phyloP scores from a whole-genome alignment of 1,139 yeast genomes.

The Saccharomycopsis hybrid region DNA sequence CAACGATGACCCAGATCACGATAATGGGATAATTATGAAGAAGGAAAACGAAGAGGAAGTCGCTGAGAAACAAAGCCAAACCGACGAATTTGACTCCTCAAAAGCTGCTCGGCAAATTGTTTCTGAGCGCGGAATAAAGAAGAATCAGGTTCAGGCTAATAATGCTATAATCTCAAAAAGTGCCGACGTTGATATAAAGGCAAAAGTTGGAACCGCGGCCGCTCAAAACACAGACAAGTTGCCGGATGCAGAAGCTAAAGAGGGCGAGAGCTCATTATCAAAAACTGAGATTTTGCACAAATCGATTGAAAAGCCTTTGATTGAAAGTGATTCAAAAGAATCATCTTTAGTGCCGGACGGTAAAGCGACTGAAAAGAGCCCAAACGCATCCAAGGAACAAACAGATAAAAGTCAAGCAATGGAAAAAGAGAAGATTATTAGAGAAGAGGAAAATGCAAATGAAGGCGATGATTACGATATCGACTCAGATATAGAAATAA shows the following conservation, averaged over 20 bases:
- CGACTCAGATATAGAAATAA: constrained; percentile 19
- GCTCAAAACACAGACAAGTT: too few relatives aligned
- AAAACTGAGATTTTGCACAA: constrained; percentile 2
- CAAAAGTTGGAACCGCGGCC: too few relatives aligned
- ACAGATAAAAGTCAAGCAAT: neutral
- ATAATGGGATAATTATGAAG: neutral
- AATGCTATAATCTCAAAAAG: too few relatives aligned
- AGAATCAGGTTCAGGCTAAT: too few relatives aligned
- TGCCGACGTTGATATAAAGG: too few relatives aligned
- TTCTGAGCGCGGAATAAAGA: too few relatives aligned
- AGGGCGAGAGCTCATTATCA: constrained; percentile 2
- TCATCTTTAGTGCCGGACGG: too few relatives aligned
- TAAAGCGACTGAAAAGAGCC: neutral
- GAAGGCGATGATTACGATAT: constrained; percentile 12
- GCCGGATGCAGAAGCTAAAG: neutral
- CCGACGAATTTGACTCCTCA: too few relatives aligned
- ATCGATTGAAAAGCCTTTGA: constrained; percentile 1
- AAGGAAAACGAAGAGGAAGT: too few relatives aligned
- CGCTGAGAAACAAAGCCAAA: too few relatives aligned
- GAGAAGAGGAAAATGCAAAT: constrained; percentile 1
- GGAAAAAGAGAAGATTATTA: constrained; percentile 1
- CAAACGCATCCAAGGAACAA: neutral
- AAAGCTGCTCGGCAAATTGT: too few relatives aligned
- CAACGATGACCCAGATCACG: neutral
- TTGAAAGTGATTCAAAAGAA: neutral